phyloP scores from a whole-genome alignment of 345 rosid genomes.

The Populus ilicifolia region DNA sequence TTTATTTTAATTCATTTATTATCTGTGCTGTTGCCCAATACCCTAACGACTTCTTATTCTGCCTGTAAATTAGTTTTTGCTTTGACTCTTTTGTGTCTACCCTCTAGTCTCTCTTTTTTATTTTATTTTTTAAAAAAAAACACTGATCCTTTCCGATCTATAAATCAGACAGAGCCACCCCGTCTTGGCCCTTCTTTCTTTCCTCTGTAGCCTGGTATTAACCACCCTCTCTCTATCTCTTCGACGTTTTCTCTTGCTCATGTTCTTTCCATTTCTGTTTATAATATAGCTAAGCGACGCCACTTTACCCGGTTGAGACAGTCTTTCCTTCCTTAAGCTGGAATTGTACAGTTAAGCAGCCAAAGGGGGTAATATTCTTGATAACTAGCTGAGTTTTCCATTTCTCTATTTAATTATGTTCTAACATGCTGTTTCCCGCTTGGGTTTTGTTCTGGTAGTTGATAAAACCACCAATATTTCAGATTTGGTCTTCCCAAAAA shows the following conservation, averaged over 20 bases:
- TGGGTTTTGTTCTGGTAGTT: not conserved
- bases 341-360: constrained; percentile 29
- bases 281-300: not conserved
- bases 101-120: not conserved
- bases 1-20: not conserved
- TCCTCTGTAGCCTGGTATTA: not conserved
- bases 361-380: not conserved
- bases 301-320: not conserved
- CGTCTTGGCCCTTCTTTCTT: not conserved
- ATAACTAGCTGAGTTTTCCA: not conserved
- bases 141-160: constrained; percentile 15
- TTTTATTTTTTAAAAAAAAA: not conserved
- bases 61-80: not conserved
- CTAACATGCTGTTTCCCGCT: not conserved
- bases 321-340: not conserved
- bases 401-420: not conserved
- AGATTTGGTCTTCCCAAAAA: not conserved
- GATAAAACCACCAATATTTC: not conserved
- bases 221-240: not conserved
- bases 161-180: constrained; percentile 21
- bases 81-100: constrained; percentile 19
- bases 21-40: not conserved
- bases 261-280: not conserved
- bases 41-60: not conserved
- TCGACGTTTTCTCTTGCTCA: not conserved